These are phyloP conservation scores for Colletotrichum magnum DNA, from an alignment of 2,329 filamentous ascomycete species.

Conservation along the genomic window DNA sequence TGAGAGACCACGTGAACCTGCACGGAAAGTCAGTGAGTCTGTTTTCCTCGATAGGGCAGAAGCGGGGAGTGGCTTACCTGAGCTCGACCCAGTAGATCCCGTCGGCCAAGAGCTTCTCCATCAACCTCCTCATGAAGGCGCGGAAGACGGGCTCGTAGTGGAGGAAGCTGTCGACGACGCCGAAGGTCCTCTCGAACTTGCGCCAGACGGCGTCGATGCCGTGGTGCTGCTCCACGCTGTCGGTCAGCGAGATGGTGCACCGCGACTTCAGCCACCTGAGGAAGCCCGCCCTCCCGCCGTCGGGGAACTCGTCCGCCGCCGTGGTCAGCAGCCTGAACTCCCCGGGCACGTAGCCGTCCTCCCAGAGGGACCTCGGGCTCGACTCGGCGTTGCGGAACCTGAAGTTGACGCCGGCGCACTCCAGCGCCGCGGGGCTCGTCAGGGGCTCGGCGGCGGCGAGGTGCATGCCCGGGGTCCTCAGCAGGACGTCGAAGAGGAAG, in stretches of 20 bases:
- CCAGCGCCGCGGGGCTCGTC: conserved; percentile 61
- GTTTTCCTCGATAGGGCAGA: too few species aligned
- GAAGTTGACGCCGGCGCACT: conserved; percentile 70
- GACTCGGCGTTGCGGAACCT: conserved; percentile 60
- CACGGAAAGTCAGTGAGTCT: neutral
- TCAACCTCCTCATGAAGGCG: conserved; percentile 75
- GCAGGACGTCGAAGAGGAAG: conserved; percentile 76
- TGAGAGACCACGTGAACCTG: conserved; percentile 75
- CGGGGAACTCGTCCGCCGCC: conserved; percentile 79
- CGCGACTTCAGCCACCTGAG: conserved; percentile 78
- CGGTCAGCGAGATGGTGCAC: conserved; percentile 76
- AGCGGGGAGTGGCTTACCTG: conserved; percentile 53
- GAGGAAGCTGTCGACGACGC: conserved; percentile 76
- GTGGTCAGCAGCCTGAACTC: conserved; percentile 66
- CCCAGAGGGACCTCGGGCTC: conserved; percentile 68
- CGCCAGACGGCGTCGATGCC: conserved; percentile 84
- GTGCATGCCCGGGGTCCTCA: conserved; percentile 78
- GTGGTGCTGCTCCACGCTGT: conserved; percentile 81
- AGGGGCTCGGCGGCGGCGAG: conserved; percentile 70
- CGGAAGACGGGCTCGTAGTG: conserved; percentile 89
- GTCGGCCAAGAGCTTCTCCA: conserved; percentile 77
- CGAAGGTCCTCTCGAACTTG: conserved; percentile 79
- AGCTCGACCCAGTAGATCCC: conserved; percentile 85
- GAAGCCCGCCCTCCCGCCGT: conserved; percentile 76
- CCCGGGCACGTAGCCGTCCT: conserved; percentile 67